Conservation (phyloP, 2,329 filamentous ascomycete species). For the Simplicillium sp. region DNA sequence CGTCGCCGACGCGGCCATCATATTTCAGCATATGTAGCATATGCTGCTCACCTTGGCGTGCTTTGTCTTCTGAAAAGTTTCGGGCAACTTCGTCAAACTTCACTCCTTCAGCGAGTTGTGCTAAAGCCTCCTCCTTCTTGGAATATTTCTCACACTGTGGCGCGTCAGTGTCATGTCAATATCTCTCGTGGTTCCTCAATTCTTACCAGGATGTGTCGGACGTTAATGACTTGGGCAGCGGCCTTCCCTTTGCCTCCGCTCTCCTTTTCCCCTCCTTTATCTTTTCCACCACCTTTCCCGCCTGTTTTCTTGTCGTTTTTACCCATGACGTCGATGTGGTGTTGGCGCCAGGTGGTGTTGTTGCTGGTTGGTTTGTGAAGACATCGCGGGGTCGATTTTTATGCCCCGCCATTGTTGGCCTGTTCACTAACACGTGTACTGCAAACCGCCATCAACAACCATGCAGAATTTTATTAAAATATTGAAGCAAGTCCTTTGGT, state of each 20-base stretch:
- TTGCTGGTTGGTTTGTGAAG: slow-evolving; percentile 1
- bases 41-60: slow-evolving; percentile 43
- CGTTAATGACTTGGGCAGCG: slow-evolving; percentile 60
- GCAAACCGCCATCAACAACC: background rate
- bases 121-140: slow-evolving; percentile 69
- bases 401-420: background rate
- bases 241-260: slow-evolving; percentile 37
- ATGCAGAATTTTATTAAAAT: background rate
- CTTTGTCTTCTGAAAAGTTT: slow-evolving; percentile 70
- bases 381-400: slow-evolving; percentile 2
- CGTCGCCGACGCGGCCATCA: background rate
- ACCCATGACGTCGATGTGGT: slow-evolving; percentile 17
- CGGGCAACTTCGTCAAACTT: slow-evolving; percentile 70
- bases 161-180: background rate
- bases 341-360: slow-evolving; percentile 4
- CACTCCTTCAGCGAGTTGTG: slow-evolving; percentile 54
- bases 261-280: slow-evolving; percentile 19
- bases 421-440: background rate
- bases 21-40: slow-evolving; percentile 5
- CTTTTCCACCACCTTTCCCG: slow-evolving; percentile 23
- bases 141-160: slow-evolving; percentile 60
- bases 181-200: background rate
- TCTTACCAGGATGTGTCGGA: slow-evolving; percentile 58
- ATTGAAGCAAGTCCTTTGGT: too few species aligned
- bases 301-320: slow-evolving; percentile 31